Base-by-base conservation (phyloP, 2,329 filamentous ascomycete genomes). In the Fusarium xylarioides region DNA sequence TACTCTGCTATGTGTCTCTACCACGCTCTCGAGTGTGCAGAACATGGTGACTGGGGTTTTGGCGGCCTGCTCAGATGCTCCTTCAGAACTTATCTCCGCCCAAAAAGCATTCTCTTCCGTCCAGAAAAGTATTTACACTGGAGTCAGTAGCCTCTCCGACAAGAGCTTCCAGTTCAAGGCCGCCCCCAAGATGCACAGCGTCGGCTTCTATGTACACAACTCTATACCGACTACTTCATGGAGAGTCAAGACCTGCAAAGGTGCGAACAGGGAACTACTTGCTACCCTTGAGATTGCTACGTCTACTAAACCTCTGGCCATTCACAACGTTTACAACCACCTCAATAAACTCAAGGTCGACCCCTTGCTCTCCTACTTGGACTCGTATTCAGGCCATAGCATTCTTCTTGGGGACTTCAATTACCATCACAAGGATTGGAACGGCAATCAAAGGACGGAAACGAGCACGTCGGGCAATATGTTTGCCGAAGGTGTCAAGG, bases 361-460 rank as follows among this genome's bases (percentile, higher is more conserved):
- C 11, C 4, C 11, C 7, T 34, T 60, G 18, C 21, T 53, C 11
- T 11, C 11, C 8, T 35, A 26, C 16, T 12, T 28, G 32, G 32
- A 28, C 26, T 28, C 18, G 4, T 38, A 19, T 18, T 1, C 30
- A 6, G 21, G 26, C 5, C 28, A 32, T 7, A 55, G 11, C 28
- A 53, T 65, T 21, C 47, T 65, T 16, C 26, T 65, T 28, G 46
- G 62, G 19, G 55, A 61, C 34, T 65, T 65, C 32, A 60, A 61
- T 37, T 40, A 40, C n/a, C 62, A 65, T 30, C 55, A 60, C 47
- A 26, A n/a, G 6, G 23, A 21, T 18, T 65, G 40, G 40, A 54
- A 57, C 35, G 26, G 40, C 12, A 9, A 26, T 28, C 18, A 5
- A 28, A 40, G 40, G 5, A 44, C 26, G 11, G 6, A 32, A 12